Evolutionary conservation across 2,329 filamentous ascomycete genomes (phyloP).

Genomic region (Penicillium janthinellum): DNA sequence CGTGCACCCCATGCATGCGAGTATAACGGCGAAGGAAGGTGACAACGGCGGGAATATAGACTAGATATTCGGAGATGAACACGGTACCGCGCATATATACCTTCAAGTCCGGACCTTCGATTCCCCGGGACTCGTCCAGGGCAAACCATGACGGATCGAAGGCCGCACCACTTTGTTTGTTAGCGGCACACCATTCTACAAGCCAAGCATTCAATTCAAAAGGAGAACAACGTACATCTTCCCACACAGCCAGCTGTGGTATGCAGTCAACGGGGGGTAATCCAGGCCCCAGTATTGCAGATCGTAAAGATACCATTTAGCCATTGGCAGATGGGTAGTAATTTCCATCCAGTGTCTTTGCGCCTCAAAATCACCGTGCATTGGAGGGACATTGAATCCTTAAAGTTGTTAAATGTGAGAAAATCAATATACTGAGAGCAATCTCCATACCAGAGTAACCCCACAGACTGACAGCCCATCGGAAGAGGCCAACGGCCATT

Average conservation of each 20-base stretch:
- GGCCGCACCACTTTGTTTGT: slow-evolving; percentile 61
- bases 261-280: slow-evolving; percentile 95
- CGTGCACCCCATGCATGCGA: slow-evolving; percentile 72
- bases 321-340: slow-evolving; percentile 82
- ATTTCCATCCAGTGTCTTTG: slow-evolving; percentile 99
- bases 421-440: neutral
- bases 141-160: slow-evolving; percentile 88
- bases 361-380: slow-evolving; percentile 97
- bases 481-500: slow-evolving; percentile 87
- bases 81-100: slow-evolving; percentile 96
- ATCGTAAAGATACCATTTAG: slow-evolving; percentile 98
- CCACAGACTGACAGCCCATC: slow-evolving; percentile 92
- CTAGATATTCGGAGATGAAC: slow-evolving; percentile 84
- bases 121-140: slow-evolving; percentile 77
- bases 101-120: slow-evolving; percentile 78
- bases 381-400: slow-evolving; percentile 80
- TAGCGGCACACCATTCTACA: slow-evolving; percentile 12
- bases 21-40: slow-evolving; percentile 84
- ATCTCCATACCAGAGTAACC: slow-evolving; percentile 77
- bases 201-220: slow-evolving; percentile 4
- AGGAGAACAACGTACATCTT: slow-evolving; percentile 63
- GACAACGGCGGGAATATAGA: slow-evolving; percentile 82
- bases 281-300: slow-evolving; percentile 97
- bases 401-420: slow-evolving; percentile 10
- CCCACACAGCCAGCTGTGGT: slow-evolving; percentile 95